phyloP scores from a whole-genome alignment of 2,329 filamentous ascomycete genomes.

The Bipolaris bicolor region DNA sequence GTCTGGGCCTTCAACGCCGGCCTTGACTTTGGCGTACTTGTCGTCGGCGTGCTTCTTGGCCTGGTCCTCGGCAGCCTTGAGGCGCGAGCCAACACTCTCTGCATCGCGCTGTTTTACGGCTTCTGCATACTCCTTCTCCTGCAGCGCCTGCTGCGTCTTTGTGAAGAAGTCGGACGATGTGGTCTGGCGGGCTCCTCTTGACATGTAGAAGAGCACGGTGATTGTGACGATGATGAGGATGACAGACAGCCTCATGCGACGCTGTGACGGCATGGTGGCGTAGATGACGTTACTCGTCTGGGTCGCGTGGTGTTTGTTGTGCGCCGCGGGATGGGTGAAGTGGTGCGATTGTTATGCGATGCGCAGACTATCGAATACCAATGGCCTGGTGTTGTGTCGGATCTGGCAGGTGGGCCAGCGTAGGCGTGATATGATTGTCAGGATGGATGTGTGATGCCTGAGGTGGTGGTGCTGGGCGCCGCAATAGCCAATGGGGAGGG shows the following conservation, averaged over 20 bases:
- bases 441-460: background rate
- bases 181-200: slow-evolving; percentile 63
- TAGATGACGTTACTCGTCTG: slow-evolving; percentile 8
- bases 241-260: slow-evolving; percentile 71
- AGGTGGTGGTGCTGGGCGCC: slow-evolving; percentile 5
- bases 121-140: slow-evolving; percentile 44
- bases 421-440: background rate
- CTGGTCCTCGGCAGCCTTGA: slow-evolving; percentile 71
- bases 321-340: background rate
- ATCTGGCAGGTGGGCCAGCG: background rate
- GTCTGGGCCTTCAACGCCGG: slow-evolving; percentile 43
- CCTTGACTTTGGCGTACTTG: slow-evolving; percentile 61
- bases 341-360: background rate
- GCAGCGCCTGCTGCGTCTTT: slow-evolving; percentile 61
- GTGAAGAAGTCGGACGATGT: slow-evolving; percentile 63
- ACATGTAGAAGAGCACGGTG: slow-evolving; percentile 75
- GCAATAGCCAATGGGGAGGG: background rate
- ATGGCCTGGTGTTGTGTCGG: background rate
- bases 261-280: slow-evolving; percentile 51
- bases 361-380: background rate
- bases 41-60: slow-evolving; percentile 72
- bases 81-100: slow-evolving; percentile 64
- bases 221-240: slow-evolving; percentile 69
- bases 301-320: slow-evolving; percentile 12
- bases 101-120: slow-evolving; percentile 56